Evolutionary conservation across 495 filamentous ascomycete genomes (phyloP).

Genomic region (Penicillium manginii): DNA sequence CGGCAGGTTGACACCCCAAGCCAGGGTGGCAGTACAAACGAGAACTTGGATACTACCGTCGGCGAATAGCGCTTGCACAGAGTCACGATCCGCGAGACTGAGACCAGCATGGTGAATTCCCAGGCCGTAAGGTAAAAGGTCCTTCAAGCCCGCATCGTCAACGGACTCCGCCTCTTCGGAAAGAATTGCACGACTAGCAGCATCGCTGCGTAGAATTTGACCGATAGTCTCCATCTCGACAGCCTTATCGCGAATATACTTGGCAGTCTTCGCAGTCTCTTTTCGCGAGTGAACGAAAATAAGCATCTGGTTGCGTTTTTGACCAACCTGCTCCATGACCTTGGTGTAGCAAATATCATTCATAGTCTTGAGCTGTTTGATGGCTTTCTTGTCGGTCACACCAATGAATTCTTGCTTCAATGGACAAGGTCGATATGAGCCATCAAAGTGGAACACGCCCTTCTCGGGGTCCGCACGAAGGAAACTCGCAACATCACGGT

Average conservation of each 20-base stretch:
- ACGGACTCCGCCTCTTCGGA: conserved; percentile 83
- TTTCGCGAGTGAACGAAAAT: conserved; percentile 98
- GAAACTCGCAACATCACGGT: conserved; percentile 94
- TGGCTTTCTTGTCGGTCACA: conserved; percentile 96
- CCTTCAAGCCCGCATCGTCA: conserved; percentile 86
- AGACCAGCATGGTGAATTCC: conserved; percentile 98
- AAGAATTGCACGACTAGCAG: conserved; percentile 86
- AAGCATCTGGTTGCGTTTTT: conserved; percentile 92
- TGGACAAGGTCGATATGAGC: conserved; percentile 89
- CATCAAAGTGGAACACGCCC: conserved; percentile 95
- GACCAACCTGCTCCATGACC: conserved; percentile 93
- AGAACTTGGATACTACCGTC: conserved; percentile 92
- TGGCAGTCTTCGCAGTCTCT: conserved; percentile 96
- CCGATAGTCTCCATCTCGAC: conserved; percentile 95
- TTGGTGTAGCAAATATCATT: conserved; percentile 99
- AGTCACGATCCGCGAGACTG: conserved; percentile 87
- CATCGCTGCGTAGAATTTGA: conserved; percentile 91
- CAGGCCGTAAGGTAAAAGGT: conserved; percentile 93
- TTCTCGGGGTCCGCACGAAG: conserved; percentile 85
- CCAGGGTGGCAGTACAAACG: conserved; percentile 94
- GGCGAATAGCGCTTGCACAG: conserved; percentile 92
- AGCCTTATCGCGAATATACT: conserved; percentile 94
- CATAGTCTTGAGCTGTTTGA: conserved; percentile 99
- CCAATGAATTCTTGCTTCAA: conserved; percentile 97
- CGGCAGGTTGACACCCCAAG: conserved; percentile 98